Conservation (phyloP, 805 yeast genomes). For the Kodamaea lidongshanica region DNA sequence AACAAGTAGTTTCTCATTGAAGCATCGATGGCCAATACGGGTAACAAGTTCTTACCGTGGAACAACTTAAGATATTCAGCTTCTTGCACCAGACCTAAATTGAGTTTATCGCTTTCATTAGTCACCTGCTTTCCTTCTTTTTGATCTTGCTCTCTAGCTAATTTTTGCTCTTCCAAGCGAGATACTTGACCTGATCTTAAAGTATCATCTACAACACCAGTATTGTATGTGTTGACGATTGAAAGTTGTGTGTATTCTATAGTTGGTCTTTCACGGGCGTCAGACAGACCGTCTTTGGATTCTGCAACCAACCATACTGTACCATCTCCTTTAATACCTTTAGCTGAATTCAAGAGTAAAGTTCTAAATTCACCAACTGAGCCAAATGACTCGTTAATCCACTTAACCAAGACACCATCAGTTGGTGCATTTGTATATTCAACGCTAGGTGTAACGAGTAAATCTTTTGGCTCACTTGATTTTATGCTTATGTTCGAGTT, state of each 20-base stretch:
- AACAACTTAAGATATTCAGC: slow-evolving; percentile 32
- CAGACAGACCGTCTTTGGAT: slow-evolving; percentile 27
- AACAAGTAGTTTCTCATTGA: slow-evolving; percentile 63
- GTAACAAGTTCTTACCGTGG: slow-evolving; percentile 41
- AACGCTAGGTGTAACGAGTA: slow-evolving; percentile 42
- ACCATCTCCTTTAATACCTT: slow-evolving; percentile 80
- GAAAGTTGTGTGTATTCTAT: slow-evolving; percentile 45
- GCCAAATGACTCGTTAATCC: slow-evolving; percentile 64
- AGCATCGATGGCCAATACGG: slow-evolving; percentile 65
- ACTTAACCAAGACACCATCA: slow-evolving; percentile 33
- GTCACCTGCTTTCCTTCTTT: slow-evolving; percentile 9
- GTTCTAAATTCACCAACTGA: slow-evolving; percentile 70
- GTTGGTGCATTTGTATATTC: slow-evolving; percentile 29
- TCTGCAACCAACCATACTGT: slow-evolving; percentile 82
- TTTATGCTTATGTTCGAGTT: slow-evolving; percentile 10
- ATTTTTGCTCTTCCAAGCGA: slow-evolving; percentile 34
- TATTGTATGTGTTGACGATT: slow-evolving; percentile 78
- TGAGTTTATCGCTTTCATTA: slow-evolving; percentile 12
- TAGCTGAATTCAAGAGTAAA: slow-evolving; percentile 61
- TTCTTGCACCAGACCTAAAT: slow-evolving; percentile 37
- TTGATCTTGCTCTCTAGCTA: slow-evolving; percentile 20
- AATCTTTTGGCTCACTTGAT: slow-evolving; percentile 21
- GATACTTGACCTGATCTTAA: slow-evolving; percentile 47
- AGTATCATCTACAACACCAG: slow-evolving; percentile 74
- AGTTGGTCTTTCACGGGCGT: slow-evolving; percentile 15